Evolutionary conservation across 441 rosid species (phyloP).

Genomic region (Melastoma candidum): DNA sequence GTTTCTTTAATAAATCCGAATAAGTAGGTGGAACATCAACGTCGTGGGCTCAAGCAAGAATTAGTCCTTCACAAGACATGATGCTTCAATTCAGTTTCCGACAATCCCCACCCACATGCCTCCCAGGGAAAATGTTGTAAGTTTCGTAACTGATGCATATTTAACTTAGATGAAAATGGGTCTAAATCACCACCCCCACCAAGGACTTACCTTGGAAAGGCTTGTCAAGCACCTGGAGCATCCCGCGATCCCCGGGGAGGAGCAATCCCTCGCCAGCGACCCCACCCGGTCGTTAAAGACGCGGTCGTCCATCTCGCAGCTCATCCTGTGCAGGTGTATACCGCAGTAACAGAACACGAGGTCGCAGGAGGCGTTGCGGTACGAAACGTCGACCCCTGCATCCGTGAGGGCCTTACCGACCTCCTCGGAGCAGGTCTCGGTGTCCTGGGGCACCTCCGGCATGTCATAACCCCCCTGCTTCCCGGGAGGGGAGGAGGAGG

Average conservation of each 20-base stretch:
- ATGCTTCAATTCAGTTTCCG: too few species aligned
- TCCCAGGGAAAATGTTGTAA: too few species aligned
- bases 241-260: constrained; percentile 59
- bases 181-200: too few species aligned
- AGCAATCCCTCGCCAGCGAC: constrained; percentile 42
- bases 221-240: constrained; percentile 76
- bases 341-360: constrained; percentile 83
- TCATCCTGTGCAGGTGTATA: constrained; percentile 62
- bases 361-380: constrained; percentile 80
- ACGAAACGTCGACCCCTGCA: constrained; percentile 51
- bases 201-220: constrained; percentile 36
- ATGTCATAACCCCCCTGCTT: constrained; percentile 29
- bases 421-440: constrained; percentile 85
- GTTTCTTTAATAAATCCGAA: too few species aligned
- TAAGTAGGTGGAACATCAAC: too few species aligned
- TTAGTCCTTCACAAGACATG: too few species aligned
- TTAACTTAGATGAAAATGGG: too few species aligned
- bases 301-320: constrained; percentile 21
- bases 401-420: constrained; percentile 53
- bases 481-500: constrained; percentile 10
- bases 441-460: constrained; percentile 86
- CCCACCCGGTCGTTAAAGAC: too few species aligned
- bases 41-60: too few species aligned
- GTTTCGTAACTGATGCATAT: too few species aligned
- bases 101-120: too few species aligned